Evolutionary conservation across 352 stramenopile species (phyloP).

Genomic region (Phytophthora ramorum): DNA sequence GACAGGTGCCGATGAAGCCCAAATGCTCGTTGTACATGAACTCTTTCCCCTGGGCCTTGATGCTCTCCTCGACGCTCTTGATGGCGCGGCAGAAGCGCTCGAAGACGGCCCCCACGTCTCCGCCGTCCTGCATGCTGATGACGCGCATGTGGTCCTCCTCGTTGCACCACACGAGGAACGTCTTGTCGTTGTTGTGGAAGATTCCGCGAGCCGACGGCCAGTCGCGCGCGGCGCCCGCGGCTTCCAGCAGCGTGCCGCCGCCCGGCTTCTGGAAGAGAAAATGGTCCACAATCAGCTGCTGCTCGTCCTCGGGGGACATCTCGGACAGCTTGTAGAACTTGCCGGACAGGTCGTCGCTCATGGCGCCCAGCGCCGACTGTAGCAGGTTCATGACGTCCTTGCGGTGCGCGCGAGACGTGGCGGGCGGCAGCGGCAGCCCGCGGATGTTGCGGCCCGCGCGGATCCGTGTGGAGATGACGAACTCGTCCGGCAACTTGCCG

Average conservation of each 20-base stretch:
- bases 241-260: conserved; percentile 82
- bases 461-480: conserved; percentile 83
- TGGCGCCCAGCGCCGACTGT: conserved; percentile 72
- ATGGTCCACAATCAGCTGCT: conserved; percentile 85
- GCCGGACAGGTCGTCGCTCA: conserved; percentile 74
- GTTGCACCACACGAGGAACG: conserved; percentile 92
- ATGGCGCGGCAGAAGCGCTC: conserved; percentile 82
- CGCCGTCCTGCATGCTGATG: conserved; percentile 90
- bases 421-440: conserved; percentile 78
- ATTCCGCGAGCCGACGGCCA: conserved; percentile 93
- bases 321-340: conserved; percentile 85
- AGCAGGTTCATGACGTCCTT: conserved; percentile 90
- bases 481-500: conserved; percentile 71
- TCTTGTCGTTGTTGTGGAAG: conserved; percentile 93
- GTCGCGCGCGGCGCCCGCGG: conserved; percentile 88
- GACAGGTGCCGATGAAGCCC: conserved; percentile 87
- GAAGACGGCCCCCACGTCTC: conserved; percentile 93
- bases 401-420: conserved; percentile 83
- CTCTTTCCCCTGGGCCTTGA: conserved; percentile 77
- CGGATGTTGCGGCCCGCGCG: conserved; percentile 87
- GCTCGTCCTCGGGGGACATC: conserved; percentile 80
- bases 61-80: conserved; percentile 72
- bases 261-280: conserved; percentile 95
- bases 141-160: conserved; percentile 93
- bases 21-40: conserved; percentile 93